Percentiles rank a stretch among this genome's conserved stretches.
These are phyloP conservation scores for Chlorociboria aeruginascens DNA, from an alignment of 495 filamentous ascomycete genomes.

Conservation along the genomic window DNA sequence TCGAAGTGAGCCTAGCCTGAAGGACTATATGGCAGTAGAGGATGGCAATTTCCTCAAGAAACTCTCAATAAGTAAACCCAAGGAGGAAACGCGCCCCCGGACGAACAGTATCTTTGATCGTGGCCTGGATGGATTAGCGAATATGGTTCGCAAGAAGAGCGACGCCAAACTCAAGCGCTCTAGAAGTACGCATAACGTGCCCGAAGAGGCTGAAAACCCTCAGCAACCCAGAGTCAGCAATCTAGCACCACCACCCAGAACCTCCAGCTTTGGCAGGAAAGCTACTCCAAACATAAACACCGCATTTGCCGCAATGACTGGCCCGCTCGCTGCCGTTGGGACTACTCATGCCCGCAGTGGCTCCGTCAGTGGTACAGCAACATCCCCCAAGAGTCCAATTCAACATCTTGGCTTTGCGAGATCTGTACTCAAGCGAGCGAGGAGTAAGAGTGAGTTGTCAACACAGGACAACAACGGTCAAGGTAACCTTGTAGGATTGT, in stretches of 20 bases:
- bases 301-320: slow-evolving; percentile 50
- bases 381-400: slow-evolving; percentile 37
- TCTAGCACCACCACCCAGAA: slow-evolving; percentile 40
- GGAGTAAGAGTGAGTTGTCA: slow-evolving; percentile 66
- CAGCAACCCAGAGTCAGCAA: slow-evolving; percentile 24
- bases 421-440: slow-evolving; percentile 43
- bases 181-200: slow-evolving; percentile 13
- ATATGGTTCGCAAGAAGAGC: slow-evolving; percentile 44
- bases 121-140: slow-evolving; percentile 27
- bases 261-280: slow-evolving; percentile 45
- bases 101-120: slow-evolving; percentile 29
- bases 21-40: slow-evolving; percentile 47
- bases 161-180: slow-evolving; percentile 35
- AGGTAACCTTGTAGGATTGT: slow-evolving; percentile 28
- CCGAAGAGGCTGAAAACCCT: slow-evolving; percentile 21
- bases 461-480: not conserved
- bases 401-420: slow-evolving; percentile 27
- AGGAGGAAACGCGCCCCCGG: slow-evolving; percentile 20
- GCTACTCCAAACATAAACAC: slow-evolving; percentile 52
- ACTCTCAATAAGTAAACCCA: slow-evolving; percentile 38
- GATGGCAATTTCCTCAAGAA: slow-evolving; percentile 50
- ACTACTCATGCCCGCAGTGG: slow-evolving; percentile 40
- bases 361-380: slow-evolving; percentile 43
- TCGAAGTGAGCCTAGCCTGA: slow-evolving; percentile 41
- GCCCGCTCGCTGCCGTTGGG: slow-evolving; percentile 49